Evolutionary conservation across 306 rosid genomes (phyloP).

Genomic region (Trifolium repens): DNA sequence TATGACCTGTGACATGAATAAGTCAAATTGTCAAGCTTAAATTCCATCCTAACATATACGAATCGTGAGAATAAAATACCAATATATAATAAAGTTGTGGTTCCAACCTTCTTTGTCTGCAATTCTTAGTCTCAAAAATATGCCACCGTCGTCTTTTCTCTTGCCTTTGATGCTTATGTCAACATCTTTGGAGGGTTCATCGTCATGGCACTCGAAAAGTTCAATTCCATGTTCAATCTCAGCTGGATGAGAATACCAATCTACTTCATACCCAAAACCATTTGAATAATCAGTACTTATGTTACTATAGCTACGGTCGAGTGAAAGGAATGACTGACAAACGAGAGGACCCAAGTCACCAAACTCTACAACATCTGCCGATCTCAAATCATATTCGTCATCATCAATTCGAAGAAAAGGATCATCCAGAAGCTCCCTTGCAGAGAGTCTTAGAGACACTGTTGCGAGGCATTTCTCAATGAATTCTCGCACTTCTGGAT

Average conservation of each 20-base stretch:
- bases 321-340: constrained; percentile 57
- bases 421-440: constrained; percentile 85
- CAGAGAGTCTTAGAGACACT: constrained; percentile 76
- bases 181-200: constrained; percentile 63
- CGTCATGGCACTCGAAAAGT: constrained; percentile 77
- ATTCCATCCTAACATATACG: constrained; percentile 27
- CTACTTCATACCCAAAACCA: constrained; percentile 59
- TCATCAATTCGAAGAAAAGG: constrained; percentile 75
- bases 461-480: constrained; percentile 94
- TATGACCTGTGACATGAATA: constrained; percentile 60
- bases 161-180: constrained; percentile 85
- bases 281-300: constrained; percentile 56
- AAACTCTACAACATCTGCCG: constrained; percentile 44
- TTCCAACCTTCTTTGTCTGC: constrained; percentile 87
- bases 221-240: constrained; percentile 73
- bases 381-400: constrained; percentile 60
- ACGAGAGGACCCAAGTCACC: constrained; percentile 52
- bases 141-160: constrained; percentile 67
- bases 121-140: constrained; percentile 83
- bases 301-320: constrained; percentile 50
- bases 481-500: constrained; percentile 77
- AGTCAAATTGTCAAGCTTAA: constrained; percentile 18
- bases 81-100: constrained; percentile 11
- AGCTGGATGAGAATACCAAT: constrained; percentile 60
- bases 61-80: constrained; percentile 6